These are phyloP conservation scores for Boletus austroedulis DNA, from an alignment of 1,284 basidiomycete species.

Conservation along the genomic window DNA sequence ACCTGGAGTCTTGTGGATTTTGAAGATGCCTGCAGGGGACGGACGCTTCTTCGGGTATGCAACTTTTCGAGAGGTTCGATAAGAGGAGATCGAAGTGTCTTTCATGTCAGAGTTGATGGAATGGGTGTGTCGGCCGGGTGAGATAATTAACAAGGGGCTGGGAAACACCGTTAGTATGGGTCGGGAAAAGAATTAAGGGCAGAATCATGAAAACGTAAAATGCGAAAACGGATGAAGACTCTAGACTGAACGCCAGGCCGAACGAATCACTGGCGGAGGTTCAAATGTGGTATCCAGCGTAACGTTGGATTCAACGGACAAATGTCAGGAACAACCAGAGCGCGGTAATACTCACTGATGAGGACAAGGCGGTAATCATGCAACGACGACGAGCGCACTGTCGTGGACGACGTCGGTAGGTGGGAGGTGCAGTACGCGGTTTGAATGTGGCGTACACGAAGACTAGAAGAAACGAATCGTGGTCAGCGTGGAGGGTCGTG, in stretches of 20 bases:
- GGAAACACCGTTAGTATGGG: slow-evolving; percentile 19
- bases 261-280: slow-evolving; percentile 9
- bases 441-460: slow-evolving; percentile 34
- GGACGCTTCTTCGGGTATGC: slow-evolving; percentile 80
- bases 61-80: slow-evolving; percentile 56
- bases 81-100: slow-evolving; percentile 59
- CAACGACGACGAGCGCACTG: slow-evolving; percentile 27
- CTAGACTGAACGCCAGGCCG: too few species aligned
- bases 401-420: slow-evolving; percentile 20
- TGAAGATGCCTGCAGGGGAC: slow-evolving; percentile 71
- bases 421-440: slow-evolving; percentile 10
- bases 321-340: slow-evolving; percentile 2
- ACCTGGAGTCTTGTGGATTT: slow-evolving; percentile 57
- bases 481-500: slow-evolving; percentile 57
- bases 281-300: slow-evolving; percentile 17
- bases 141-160: slow-evolving; percentile 44
- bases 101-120: slow-evolving; percentile 57
- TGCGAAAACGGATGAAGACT: slow-evolving; percentile 1
- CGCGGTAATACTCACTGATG: slow-evolving; percentile 22
- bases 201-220: slow-evolving; percentile 16
- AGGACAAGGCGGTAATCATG: slow-evolving; percentile 25
- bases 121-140: slow-evolving; percentile 38
- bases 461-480: slow-evolving; percentile 41
- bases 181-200: slow-evolving; percentile 6
- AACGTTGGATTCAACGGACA: background rate